Evolutionary conservation across 495 filamentous ascomycete species (phyloP).

Genomic region (Geoglossum glabrum): DNA sequence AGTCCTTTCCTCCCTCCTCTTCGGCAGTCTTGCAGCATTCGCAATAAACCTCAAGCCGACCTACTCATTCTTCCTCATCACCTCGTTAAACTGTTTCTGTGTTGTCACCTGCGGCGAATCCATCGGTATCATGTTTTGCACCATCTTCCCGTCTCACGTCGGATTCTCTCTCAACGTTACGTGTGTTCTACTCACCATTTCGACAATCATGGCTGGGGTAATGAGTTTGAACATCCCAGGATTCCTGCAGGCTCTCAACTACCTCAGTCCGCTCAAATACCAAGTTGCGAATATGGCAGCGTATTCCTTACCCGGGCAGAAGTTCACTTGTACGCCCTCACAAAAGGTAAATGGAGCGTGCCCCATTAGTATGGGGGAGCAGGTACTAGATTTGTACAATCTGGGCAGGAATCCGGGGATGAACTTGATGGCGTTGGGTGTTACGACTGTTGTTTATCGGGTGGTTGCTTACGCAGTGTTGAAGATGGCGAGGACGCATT

Average conservation of each 20-base stretch:
- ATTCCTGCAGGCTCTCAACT: conserved; percentile 46
- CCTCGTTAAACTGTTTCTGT: conserved; percentile 46
- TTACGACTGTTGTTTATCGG: conserved; percentile 41
- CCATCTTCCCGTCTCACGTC: conserved; percentile 42
- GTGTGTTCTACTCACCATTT: conserved; percentile 39
- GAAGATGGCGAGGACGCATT: conserved; percentile 24
- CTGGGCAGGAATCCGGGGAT: conserved; percentile 33
- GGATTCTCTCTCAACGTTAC: conserved; percentile 56
- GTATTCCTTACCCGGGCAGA: conserved; percentile 32
- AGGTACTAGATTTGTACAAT: conserved; percentile 43
- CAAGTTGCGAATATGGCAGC: conserved; percentile 38
- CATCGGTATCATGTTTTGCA: conserved; percentile 63
- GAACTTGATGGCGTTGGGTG: conserved; percentile 38
- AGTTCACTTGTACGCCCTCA: conserved; percentile 35
- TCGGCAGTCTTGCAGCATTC: conserved; percentile 35
- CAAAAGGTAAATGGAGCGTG: conserved; percentile 38
- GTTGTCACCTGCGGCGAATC: conserved; percentile 55
- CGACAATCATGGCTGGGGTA: conserved; percentile 45
- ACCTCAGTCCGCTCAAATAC: conserved; percentile 51
- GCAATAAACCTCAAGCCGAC: conserved; percentile 43
- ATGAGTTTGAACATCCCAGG: conserved; percentile 44
- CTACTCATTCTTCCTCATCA: conserved; percentile 39
- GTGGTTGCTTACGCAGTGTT: conserved; percentile 40
- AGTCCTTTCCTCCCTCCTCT: conserved; percentile 39
- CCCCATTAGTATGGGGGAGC: conserved; percentile 36